Evolutionary conservation across 1,284 basidiomycete genomes (phyloP), one percentile per base, ranked within the genome.

Genomic region (Xerocomus minutiporus): DNA sequence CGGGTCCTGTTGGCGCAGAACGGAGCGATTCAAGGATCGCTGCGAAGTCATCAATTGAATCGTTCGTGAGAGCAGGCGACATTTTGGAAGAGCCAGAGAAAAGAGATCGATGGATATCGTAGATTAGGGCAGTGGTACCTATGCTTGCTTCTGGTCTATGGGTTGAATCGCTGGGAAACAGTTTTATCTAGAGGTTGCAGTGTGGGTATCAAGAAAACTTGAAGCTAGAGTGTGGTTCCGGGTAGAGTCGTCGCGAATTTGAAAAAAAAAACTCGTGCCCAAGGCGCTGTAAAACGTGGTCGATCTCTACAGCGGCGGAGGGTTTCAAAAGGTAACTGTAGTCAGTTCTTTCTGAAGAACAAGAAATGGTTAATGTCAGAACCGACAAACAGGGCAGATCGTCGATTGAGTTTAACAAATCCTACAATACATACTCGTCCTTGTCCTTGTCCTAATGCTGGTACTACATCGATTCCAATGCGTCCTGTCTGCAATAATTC

Each of bases 1-100:
- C 87, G 65, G 85, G 85, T 46, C 78, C 84, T 20, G 88, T 89
- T 38, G 88, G 86, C 17, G 88, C 86, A 36, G 78, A 73, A 57
- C 78, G 77, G 48, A 90, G 75, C 40, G 82, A 77, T 47, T 88
- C 84, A 56, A 88, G 66, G 39, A 85, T 69, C 43, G 77, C 70
- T 31, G 73, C 60, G 54, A 88, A 82, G 17, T 75, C 72, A 45
- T 73, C 67, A 52, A 71, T 63, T 55, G 71, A 56, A 65, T 75
- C 67, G 61, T 74, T 69, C 69, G 78, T 78, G 55, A 77, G 69
- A 59, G 78, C 74, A 57, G 82, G 82, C 57, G 81, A 83, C 80
- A 83, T 85, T 26, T 29, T 43, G 15, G 57, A 54, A 53, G 35
- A 51, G 39, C 39, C 28, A 46, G 48, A 55, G 31, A 28, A 49